These are phyloP conservation scores for Periconia digitata DNA, from an alignment of 2,329 filamentous ascomycete species.

Conservation along the genomic window DNA sequence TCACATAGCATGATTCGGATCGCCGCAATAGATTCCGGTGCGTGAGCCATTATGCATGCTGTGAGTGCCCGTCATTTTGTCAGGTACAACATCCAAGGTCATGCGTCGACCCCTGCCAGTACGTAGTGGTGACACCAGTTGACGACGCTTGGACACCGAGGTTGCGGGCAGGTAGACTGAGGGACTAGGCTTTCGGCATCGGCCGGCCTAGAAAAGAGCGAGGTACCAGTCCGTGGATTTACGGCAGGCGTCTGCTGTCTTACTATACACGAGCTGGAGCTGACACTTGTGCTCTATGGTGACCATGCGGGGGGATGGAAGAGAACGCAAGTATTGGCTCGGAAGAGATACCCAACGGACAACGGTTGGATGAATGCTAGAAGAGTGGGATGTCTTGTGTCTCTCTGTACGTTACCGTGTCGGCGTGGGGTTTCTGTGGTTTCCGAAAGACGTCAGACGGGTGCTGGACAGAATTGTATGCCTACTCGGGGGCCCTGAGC, in stretches of 20 bases:
- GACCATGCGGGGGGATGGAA: neutral
- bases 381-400: neutral
- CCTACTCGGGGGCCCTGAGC: neutral
- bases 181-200: neutral
- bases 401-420: neutral
- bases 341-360: too few species aligned
- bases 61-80: too few species aligned
- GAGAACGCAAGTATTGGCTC: neutral
- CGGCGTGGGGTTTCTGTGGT: neutral
- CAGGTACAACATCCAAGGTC: too few species aligned
- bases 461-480: neutral
- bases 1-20: too few species aligned
- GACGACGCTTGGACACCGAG: neutral
- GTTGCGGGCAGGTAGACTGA: too few species aligned
- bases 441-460: neutral
- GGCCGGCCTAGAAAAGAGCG: neutral
- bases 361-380: neutral
- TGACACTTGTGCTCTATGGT: neutral
- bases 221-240: neutral
- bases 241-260: neutral
- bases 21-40: too few species aligned
- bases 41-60: too few species aligned
- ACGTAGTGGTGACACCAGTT: too few species aligned
- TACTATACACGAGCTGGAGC: neutral
- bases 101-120: too few species aligned